A percentile compares a stretch with the other conserved stretches of the same genome.
Conservation (phyloP, 345 rosid species). For the Corymbia maculata region DNA sequence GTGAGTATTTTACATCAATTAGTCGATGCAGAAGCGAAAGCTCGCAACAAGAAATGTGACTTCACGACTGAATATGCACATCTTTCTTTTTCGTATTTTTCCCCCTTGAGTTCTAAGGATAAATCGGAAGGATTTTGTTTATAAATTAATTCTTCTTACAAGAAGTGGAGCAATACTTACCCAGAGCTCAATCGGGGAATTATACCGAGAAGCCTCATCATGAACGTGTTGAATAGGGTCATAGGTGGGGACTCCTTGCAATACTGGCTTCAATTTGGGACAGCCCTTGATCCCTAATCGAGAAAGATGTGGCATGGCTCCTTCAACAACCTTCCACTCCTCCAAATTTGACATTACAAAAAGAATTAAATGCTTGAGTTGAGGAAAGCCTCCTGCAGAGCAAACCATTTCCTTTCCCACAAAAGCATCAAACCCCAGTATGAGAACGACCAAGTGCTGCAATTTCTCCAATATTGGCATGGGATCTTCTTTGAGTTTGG, state of each 20-base stretch:
- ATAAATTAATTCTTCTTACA: no score
- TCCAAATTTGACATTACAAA: conserved; percentile 3
- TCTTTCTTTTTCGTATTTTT: no score
- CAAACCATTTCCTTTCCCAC: conserved; percentile 20
- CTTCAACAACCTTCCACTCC: conserved; percentile 24
- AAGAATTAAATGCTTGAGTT: conserved; percentile 9
- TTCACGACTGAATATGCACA: background rate
- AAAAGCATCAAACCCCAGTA: background rate
- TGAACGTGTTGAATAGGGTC: no score
- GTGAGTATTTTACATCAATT: background rate
- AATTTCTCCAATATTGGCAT: conserved; percentile 34
- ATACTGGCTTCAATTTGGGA: no score
- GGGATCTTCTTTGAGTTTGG: conserved; percentile 25
- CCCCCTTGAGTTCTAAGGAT: no score
- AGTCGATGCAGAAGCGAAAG: background rate
- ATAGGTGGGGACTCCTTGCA: no score
- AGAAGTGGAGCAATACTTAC: no score
- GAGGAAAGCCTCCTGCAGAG: conserved; percentile 15
- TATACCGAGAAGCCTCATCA: no score
- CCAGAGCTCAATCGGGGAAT: no score
- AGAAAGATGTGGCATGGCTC: conserved; percentile 18
- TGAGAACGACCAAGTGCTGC: conserved; percentile 15
- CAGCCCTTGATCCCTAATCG: no score
- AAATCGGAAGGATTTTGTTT: no score
- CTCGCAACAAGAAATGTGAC: background rate